A percentile compares a stretch with the other conserved stretches of the same genome.
Conservation (phyloP, 345 rosid species). For the Rhodamnia rubescens region DNA sequence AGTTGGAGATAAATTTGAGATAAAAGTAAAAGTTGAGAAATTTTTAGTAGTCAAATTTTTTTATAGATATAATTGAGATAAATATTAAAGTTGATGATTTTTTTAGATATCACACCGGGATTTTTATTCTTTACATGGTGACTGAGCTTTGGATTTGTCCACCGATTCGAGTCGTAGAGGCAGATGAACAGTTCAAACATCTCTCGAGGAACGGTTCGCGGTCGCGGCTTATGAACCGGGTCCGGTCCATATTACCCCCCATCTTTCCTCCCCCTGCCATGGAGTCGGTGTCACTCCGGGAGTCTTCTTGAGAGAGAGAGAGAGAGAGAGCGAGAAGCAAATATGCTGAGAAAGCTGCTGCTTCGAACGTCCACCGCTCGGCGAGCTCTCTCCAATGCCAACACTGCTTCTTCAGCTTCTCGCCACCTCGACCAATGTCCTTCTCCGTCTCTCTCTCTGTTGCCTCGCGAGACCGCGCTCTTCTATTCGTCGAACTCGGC, state of each 20-base stretch:
- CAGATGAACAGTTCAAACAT: background rate
- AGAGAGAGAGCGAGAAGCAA: background rate
- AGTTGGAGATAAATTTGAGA: too few species aligned
- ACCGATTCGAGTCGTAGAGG: background rate
- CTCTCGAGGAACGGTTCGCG: background rate
- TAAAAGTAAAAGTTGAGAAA: too few species aligned
- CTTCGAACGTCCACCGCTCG: slow-evolving; percentile 20
- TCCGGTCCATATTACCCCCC: background rate
- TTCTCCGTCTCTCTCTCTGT: slow-evolving; percentile 8
- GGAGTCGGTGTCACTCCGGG: background rate
- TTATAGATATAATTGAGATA: too few species aligned
- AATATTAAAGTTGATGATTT: too few species aligned
- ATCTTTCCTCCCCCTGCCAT: background rate
- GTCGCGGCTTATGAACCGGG: background rate
- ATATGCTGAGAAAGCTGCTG: slow-evolving; percentile 38
- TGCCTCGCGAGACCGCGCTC: slow-evolving; percentile 11
- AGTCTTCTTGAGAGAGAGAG: background rate
- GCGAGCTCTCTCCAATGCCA: slow-evolving; percentile 19
- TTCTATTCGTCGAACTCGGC: slow-evolving; percentile 22
- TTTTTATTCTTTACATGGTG: too few species aligned
- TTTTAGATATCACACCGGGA: too few species aligned
- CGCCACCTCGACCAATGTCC: background rate
- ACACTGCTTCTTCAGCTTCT: background rate
- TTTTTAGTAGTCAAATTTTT: too few species aligned
- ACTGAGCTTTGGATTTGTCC: background rate